Base-by-base conservation (phyloP, 306 rosid species). In the Quercus gilva region DNA sequence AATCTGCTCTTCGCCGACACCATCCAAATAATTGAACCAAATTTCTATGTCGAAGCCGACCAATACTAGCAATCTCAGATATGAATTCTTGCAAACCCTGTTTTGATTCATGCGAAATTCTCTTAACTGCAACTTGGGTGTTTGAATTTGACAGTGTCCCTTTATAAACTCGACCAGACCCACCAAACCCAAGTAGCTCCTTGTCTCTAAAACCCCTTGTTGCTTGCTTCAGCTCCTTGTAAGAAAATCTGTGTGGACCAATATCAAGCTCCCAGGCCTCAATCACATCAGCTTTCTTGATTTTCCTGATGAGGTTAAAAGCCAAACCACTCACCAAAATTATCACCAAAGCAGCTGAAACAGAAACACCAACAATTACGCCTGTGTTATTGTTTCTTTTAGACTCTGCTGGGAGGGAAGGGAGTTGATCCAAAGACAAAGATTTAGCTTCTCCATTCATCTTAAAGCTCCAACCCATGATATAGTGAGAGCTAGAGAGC, bases 1-100 rank as follows among this genome's bases (percentile, higher is more conserved):
- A 71, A 31, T 90, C 94, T 3, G 81, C 81, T 0, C 73, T 70
- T 55, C 65, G 79, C 17, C 94, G 74, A 79, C 91, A 88, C 94
- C 94, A 90, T 33, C 94, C 94, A 17, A 84, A 80, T 74, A 90
- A 74, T 56, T 88, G 90, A 28, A 88, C 91, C 4, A 90, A 80
- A 80, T 90, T 88, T 29, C 89, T 82, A 14, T 90, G 94, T 19
- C 94, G 85, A 8, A 90, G 90, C 68, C 85, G 80, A 1, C 94
- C 94, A 9, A 88, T 86, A 51, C 88, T 90, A 11, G 84, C 83
- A 53, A 88, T 86, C 28, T 88, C 94, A 0, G 90, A 86, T 15
- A 84, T 71, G 13, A 90, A 90, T 59, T 90, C 90, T 35, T 71
- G 88, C 56, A 81, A 21, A 5, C 94, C 92, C 58, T 86, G 90